Base-by-base conservation (phyloP, 2,329 filamentous ascomycete genomes). In the Pezizomycotina sp. region DNA sequence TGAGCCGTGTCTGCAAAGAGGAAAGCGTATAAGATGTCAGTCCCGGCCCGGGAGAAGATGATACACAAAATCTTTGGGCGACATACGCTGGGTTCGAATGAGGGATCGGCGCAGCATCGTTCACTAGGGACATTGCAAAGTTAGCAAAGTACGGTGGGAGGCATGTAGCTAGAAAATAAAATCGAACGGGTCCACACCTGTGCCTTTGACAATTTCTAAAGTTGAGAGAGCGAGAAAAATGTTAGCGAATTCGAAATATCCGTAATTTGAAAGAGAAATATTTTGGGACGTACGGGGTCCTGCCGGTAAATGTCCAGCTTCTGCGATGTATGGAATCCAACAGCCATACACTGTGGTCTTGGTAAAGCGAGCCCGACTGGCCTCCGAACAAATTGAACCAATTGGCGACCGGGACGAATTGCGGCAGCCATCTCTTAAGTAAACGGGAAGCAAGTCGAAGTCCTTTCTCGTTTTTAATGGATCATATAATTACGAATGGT, bases 311-410 rank as follows among this genome's bases (percentile, higher is more conserved):
- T 76, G 55, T 68, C 66, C 59, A 71, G 70, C 61, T 71, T 70
- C 60, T 72, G 68, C 26, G 80, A 81, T 53, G 77, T 80, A 61
- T 93, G 84, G 69, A 98, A 92, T 51, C 79, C 75, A 48, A 83
- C 76, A 52, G 74, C 65, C 58, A 73, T 60, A 43, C 57, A 53
- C 47, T 59, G 56, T 23, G 41, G 41, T 22, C 39, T 28, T 21
- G 40, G 21, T 28, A n/a, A n/a, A n/a, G 8, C 22, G 22, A 24
- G 8, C 22, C 12, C 7, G 22, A 24, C 12, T 24, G 22, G 12
- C 12, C 7, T 24, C 22, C 22, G 12, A 24, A 7, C 22, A 24
- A 24, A 24, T 12, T 12, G 22, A 24, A 8, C 22, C 22, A 24
- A 24, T 24, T 8, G 22, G 12, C 22, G 22, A 24, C 22, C 22